Evolutionary conservation across 768 basidiomycete genomes (phyloP).

Genomic region (Podaxis sp.): DNA sequence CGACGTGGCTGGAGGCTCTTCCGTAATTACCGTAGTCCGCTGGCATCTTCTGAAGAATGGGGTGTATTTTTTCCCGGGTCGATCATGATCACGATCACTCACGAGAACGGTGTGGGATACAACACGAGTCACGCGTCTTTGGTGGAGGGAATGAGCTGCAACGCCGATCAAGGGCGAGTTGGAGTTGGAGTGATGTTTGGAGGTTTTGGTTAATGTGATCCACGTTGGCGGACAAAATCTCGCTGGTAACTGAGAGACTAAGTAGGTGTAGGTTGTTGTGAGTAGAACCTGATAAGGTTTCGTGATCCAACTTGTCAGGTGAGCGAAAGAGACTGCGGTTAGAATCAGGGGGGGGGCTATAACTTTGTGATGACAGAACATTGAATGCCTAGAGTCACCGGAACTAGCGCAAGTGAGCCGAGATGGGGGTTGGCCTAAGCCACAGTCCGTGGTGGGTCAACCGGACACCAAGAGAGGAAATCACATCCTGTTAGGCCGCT

Average conservation of each 20-base stretch:
- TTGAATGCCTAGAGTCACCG: background rate
- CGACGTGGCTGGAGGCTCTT: background rate
- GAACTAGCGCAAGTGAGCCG: background rate
- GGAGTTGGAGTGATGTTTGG: background rate
- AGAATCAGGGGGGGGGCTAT: background rate
- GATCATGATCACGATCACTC: slow-evolving; percentile 8
- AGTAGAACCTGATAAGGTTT: background rate
- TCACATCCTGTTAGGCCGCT: too few relatives aligned
- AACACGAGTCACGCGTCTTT: background rate
- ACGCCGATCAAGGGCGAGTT: slow-evolving; percentile 12
- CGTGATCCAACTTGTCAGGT: slow-evolving; percentile 4
- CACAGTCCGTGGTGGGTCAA: background rate
- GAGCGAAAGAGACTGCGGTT: background rate
- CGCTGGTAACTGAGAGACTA: background rate
- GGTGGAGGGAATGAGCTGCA: background rate
- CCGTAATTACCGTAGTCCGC: background rate
- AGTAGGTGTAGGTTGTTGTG: background rate
- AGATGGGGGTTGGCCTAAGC: background rate
- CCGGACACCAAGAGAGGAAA: too few relatives aligned
- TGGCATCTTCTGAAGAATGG: background rate
- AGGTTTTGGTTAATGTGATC: background rate
- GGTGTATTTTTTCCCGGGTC: background rate
- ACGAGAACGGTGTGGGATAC: slow-evolving; percentile 1
- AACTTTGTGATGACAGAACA: background rate
- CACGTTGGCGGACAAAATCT: background rate